Evolutionary conservation across 306 rosid genomes (phyloP).

Genomic region (Sesbania bispinosa): DNA sequence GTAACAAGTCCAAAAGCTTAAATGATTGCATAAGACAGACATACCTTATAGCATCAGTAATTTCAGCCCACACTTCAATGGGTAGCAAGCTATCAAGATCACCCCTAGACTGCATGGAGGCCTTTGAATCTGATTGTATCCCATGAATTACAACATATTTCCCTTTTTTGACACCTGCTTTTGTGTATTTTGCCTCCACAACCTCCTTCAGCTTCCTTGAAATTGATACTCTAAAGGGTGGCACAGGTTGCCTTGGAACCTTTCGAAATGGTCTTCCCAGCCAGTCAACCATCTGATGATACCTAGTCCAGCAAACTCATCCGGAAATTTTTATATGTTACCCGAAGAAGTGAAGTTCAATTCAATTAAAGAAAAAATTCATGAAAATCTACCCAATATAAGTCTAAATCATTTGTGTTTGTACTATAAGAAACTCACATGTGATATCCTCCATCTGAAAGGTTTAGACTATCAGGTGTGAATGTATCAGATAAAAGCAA

Average conservation of each 20-base stretch:
- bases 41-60: slow-evolving; percentile 47
- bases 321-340: too few relatives aligned
- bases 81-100: slow-evolving; percentile 87
- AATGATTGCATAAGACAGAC: background rate
- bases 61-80: slow-evolving; percentile 68
- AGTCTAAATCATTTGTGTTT: background rate
- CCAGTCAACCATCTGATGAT: slow-evolving; percentile 91
- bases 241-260: slow-evolving; percentile 59
- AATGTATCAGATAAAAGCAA: slow-evolving; percentile 73
- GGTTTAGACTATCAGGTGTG: slow-evolving; percentile 52
- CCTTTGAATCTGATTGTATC: slow-evolving; percentile 81
- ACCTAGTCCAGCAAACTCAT: slow-evolving; percentile 51
- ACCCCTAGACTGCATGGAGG: slow-evolving; percentile 90
- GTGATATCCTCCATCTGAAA: slow-evolving; percentile 82
- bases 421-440: slow-evolving; percentile 60
- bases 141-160: slow-evolving; percentile 85
- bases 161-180: slow-evolving; percentile 62
- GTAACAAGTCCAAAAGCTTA: background rate
- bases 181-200: slow-evolving; percentile 62
- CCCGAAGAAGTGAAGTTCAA: too few relatives aligned
- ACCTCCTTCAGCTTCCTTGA: slow-evolving; percentile 80
- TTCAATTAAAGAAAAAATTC: background rate
- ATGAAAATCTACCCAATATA: background rate
- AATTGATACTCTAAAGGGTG: slow-evolving; percentile 62
- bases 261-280: slow-evolving; percentile 64